These are phyloP conservation scores for Exobasidium rhododendri DNA, from an alignment of 1,284 basidiomycete genomes.

Conservation along the genomic window DNA sequence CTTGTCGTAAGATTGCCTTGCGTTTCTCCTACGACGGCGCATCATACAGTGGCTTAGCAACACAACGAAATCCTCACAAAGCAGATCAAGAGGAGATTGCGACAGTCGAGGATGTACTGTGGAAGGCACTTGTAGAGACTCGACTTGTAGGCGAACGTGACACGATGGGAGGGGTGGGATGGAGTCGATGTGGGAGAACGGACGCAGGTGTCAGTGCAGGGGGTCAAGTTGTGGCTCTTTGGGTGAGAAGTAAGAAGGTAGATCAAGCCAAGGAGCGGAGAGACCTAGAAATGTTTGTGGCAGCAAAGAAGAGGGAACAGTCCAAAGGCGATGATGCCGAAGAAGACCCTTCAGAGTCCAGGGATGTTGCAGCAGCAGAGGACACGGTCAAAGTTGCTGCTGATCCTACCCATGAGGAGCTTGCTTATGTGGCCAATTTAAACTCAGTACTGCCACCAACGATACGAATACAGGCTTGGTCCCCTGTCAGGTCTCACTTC, in stretches of 20 bases:
- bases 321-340: background rate
- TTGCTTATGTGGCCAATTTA: constrained; percentile 74
- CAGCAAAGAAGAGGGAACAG: constrained; percentile 7
- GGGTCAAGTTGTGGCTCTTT: constrained; percentile 88
- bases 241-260: constrained; percentile 57
- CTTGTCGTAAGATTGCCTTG: constrained; percentile 81
- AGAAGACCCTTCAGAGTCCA: background rate
- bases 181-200: constrained; percentile 87
- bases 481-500: constrained; percentile 75
- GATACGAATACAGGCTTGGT: constrained; percentile 92
- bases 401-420: constrained; percentile 58
- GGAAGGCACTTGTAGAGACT: constrained; percentile 63
- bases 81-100: constrained; percentile 61
- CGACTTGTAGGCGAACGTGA: constrained; percentile 39
- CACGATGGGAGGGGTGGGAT: constrained; percentile 65
- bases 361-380: background rate
- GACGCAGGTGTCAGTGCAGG: constrained; percentile 92
- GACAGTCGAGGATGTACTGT: constrained; percentile 85
- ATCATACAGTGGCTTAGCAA: constrained; percentile 83
- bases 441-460: constrained; percentile 87
- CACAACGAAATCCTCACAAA: constrained; percentile 59
- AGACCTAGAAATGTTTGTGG: constrained; percentile 2
- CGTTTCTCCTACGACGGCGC: constrained; percentile 89
- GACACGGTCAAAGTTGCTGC: background rate
- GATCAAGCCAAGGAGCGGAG: constrained; percentile 34